Evolutionary conservation across 129 eudicot species (phyloP).

Genomic region (Flaveria linearis): DNA sequence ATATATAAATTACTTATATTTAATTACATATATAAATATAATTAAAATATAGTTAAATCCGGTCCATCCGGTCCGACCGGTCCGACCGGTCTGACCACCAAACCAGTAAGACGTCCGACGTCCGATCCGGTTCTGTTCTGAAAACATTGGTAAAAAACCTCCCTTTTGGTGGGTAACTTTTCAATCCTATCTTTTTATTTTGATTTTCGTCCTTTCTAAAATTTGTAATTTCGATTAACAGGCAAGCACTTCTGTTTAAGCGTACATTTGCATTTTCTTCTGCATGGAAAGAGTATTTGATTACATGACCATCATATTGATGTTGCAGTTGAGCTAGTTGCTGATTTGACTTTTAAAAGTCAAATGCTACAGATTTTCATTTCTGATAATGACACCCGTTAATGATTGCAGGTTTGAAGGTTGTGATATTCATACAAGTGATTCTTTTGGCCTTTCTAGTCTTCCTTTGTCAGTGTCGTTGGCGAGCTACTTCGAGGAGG

Average conservation of each 20-base stretch:
- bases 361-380: conserved; percentile 19
- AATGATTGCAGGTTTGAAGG: conserved; percentile 71
- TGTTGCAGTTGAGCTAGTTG: background rate
- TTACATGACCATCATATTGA: conserved; percentile 1
- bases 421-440: conserved; percentile 58
- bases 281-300: background rate
- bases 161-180: background rate
- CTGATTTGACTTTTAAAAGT: conserved; percentile 16
- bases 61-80: too few relatives aligned
- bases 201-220: background rate
- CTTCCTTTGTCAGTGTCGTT: conserved; percentile 42
- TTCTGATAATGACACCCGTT: background rate
- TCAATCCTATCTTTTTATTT: background rate
- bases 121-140: too few relatives aligned
- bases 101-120: too few relatives aligned
- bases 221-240: background rate
- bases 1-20: too few relatives aligned
- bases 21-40: too few relatives aligned
- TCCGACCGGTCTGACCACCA: too few relatives aligned
- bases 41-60: too few relatives aligned
- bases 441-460: conserved; percentile 44
- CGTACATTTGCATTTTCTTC: background rate
- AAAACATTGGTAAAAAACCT: too few relatives aligned
- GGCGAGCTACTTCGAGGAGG: conserved; percentile 60
- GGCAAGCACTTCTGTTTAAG: background rate